Evolutionary conservation across 768 basidiomycete species (phyloP), one percentile per base, ranked within the genome.

Genomic region (Boletus rex-veris): DNA sequence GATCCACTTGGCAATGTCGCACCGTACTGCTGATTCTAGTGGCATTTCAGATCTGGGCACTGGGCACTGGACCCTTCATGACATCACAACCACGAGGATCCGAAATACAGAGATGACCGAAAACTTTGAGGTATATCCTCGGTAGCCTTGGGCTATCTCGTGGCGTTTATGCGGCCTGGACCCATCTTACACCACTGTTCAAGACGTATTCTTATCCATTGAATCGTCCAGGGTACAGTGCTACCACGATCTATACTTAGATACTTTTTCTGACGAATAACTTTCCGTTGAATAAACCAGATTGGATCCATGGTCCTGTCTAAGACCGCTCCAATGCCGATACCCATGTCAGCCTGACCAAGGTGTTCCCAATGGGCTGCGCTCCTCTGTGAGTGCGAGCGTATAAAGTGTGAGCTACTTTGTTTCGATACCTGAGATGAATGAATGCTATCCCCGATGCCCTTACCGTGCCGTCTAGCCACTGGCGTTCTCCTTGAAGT

Each of bases 101-200:
- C 26, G 26, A 28, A 28, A 28, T 28, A 28, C 26, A 24, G 21
- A 21, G 21, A 21, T 24, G 24, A 24, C 24, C 24, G 24, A 24
- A 24, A 24, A 24, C 24, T 24, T 2, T 24, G 24, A 28, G 28
- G 28, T 7, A 28, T 28, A 28, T 28, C 28, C 28, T 28, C 28
- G 28, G 28, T 28, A 8, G 28, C 28, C 28, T 35, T 48, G 33
- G 33, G 9, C 21, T 28, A 42, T 50, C 31, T 40, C 21, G 57
- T 59, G 68, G 68, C 16, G 59, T 62, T 68, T 68, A 36, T 62
- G 66, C 69, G 66, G 66, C 26, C 45, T 28, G 28, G 8, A 8
- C 0, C 7, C 33, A 31, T 26, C 12, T 35, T 12, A 6, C 7
- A 26, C 26, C 24, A 26, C 26, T 7, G 57, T 44, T 14, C 15